phyloP scores from a whole-genome alignment of 2,329 filamentous ascomycete species.

The Aspergillus awamori region DNA sequence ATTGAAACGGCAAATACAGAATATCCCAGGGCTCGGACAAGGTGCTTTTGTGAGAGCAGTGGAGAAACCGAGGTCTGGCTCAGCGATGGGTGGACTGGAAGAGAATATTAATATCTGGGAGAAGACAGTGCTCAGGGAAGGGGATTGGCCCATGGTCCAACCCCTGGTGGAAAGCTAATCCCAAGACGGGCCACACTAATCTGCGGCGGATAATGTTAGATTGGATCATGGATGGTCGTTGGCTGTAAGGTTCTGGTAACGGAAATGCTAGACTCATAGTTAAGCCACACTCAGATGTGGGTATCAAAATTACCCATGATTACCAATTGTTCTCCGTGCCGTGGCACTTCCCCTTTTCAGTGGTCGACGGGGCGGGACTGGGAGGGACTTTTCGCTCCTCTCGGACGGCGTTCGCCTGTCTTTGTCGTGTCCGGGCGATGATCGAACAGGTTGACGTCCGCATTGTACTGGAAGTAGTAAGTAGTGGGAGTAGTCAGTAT shows the following conservation, averaged over 20 bases:
- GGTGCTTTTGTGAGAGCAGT: slow-evolving; percentile 1
- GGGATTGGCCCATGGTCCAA: neutral
- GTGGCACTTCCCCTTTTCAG: slow-evolving; percentile 7
- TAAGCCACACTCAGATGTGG: neutral
- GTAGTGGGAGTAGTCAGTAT: too few species aligned
- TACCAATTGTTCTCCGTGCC: neutral
- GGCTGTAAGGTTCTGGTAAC: neutral
- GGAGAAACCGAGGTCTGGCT: slow-evolving; percentile 1
- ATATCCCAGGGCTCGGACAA: slow-evolving; percentile 2
- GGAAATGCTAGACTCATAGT: neutral
- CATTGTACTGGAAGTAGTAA: neutral
- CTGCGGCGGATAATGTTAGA: neutral
- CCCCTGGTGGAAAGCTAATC: slow-evolving; percentile 2
- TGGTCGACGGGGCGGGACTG: neutral
- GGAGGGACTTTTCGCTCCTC: neutral
- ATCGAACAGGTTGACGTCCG: slow-evolving; percentile 7
- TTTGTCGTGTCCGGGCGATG: neutral
- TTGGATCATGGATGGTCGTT: neutral
- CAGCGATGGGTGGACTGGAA: neutral
- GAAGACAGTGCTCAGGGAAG: neutral
- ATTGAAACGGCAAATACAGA: slow-evolving; percentile 2
- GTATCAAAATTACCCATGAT: neutral
- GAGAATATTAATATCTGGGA: slow-evolving; percentile 4
- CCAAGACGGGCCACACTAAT: neutral
- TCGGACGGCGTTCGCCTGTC: slow-evolving; percentile 4